Evolutionary conservation across 306 rosid genomes (phyloP).

Genomic region (Prunus salicina): DNA sequence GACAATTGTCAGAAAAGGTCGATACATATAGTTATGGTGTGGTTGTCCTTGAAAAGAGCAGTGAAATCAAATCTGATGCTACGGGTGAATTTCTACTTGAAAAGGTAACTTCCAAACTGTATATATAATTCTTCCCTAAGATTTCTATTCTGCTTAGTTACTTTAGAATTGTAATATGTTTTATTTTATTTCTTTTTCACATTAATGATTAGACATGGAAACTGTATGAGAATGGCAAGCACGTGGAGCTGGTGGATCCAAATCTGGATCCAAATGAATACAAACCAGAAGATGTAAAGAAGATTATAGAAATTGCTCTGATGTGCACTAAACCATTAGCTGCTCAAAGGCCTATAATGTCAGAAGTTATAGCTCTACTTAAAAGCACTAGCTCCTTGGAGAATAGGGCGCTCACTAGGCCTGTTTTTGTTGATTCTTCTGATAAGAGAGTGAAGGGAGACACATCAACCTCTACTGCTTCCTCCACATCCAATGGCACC

Average conservation of each 20-base stretch:
- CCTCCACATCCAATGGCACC: conserved; percentile 57
- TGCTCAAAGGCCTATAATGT: conserved; percentile 58
- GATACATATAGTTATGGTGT: conserved; percentile 74
- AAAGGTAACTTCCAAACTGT: conserved; percentile 35
- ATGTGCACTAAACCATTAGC: conserved; percentile 61
- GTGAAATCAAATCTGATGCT: conserved; percentile 34
- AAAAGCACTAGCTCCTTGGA: no score
- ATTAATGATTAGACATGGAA: conserved; percentile 49
- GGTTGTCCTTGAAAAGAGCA: conserved; percentile 57
- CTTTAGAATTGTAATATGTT: background rate
- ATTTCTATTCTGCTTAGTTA: background rate
- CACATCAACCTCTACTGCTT: conserved; percentile 44
- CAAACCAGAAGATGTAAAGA: conserved; percentile 51
- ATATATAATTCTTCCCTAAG: background rate
- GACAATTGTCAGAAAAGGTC: conserved; percentile 66
- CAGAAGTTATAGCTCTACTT: conserved; percentile 49
- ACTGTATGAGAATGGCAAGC: conserved; percentile 38
- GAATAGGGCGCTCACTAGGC: conserved; percentile 39
- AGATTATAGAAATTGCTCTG: conserved; percentile 44
- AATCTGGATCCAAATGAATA: conserved; percentile 41
- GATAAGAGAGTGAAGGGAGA: conserved; percentile 30
- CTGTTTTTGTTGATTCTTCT: conserved; percentile 51
- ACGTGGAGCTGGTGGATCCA: conserved; percentile 45
- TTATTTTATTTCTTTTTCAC: background rate
- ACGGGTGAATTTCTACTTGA: conserved; percentile 58